Percentiles rank a stretch among this genome's conserved stretches.
Conservation (phyloP, 2,329 filamentous ascomycete genomes). For the Fusarium succisae region DNA sequence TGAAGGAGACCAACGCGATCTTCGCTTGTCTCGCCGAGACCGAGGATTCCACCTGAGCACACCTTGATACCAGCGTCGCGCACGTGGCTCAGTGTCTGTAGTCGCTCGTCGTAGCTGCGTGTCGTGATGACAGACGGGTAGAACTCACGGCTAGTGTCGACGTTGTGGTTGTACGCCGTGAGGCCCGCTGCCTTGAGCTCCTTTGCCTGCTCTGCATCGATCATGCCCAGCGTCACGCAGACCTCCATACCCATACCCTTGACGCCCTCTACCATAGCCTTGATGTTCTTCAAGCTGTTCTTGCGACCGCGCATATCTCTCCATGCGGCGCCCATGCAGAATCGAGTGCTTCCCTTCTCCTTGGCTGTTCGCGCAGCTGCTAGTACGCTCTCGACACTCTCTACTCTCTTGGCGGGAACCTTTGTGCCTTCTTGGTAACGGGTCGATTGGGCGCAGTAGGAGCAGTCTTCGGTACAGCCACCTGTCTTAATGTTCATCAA, state of each 20-base stretch:
- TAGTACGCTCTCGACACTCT: conserved; percentile 82
- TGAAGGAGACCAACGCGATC: conserved; percentile 87
- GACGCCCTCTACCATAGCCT: conserved; percentile 85
- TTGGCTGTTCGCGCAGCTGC: conserved; percentile 80
- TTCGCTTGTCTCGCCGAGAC: conserved; percentile 79
- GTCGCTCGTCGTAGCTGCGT: conserved; percentile 84
- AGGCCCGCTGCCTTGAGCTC: conserved; percentile 85
- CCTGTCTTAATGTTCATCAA: conserved; percentile 98
- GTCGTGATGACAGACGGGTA: conserved; percentile 90
- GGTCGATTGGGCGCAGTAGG: conserved; percentile 90
- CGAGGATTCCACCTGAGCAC: conserved; percentile 89
- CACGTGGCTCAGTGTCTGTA: conserved; percentile 81
- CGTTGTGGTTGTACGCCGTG: conserved; percentile 94
- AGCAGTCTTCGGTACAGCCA: conserved; percentile 91
- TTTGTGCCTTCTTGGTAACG: conserved; percentile 81
- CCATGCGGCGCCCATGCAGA: conserved; percentile 97
- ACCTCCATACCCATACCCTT: conserved; percentile 86
- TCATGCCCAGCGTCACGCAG: conserved; percentile 95
- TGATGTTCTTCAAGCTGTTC: conserved; percentile 83
- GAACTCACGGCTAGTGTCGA: conserved; percentile 89
- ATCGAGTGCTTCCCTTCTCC: conserved; percentile 85
- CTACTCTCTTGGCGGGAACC: conserved; percentile 81
- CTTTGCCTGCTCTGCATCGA: conserved; percentile 80
- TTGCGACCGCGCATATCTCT: conserved; percentile 92
- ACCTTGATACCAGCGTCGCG: conserved; percentile 89